Conservation (phyloP, 2,329 filamentous ascomycete species). For the Calonectria naviculata region DNA sequence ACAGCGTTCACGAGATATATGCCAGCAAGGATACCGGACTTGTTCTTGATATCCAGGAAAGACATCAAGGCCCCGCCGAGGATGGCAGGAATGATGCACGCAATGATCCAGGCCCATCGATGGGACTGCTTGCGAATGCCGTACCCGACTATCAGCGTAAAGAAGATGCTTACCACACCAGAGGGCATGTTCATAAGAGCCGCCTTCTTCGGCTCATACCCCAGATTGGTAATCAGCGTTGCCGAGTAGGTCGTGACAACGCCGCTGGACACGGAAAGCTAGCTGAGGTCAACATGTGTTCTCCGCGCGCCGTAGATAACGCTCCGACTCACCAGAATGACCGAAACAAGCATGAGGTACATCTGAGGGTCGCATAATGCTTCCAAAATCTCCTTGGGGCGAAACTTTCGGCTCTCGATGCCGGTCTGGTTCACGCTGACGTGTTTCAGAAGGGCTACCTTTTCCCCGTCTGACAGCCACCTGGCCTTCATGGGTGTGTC, state of each 20-base stretch:
- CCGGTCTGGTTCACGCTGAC: constrained; percentile 69
- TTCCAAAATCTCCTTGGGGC: constrained; percentile 62
- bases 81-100: constrained; percentile 60
- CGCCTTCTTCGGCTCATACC: constrained; percentile 55
- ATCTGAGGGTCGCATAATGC: constrained; percentile 63
- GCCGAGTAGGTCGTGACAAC: constrained; percentile 66
- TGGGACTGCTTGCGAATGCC: constrained; percentile 59
- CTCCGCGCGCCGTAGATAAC: not conserved
- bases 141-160: constrained; percentile 59
- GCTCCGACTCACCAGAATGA: constrained; percentile 55
- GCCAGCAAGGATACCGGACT: constrained; percentile 57
- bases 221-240: constrained; percentile 61
- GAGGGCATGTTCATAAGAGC: constrained; percentile 67
- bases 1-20: constrained; percentile 64
- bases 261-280: constrained; percentile 62
- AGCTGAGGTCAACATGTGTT: constrained; percentile 16
- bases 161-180: constrained; percentile 63
- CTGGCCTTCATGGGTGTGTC: constrained; percentile 60
- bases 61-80: constrained; percentile 65
- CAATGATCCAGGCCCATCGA: constrained; percentile 62
- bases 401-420: constrained; percentile 65
- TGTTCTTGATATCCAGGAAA: constrained; percentile 58
- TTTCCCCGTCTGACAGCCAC: constrained; percentile 59
- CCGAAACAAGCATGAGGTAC: constrained; percentile 60
- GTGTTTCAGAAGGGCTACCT: constrained; percentile 61